Base-by-base conservation (phyloP, 2,329 filamentous ascomycete genomes). In the Colletotrichum siamense region DNA sequence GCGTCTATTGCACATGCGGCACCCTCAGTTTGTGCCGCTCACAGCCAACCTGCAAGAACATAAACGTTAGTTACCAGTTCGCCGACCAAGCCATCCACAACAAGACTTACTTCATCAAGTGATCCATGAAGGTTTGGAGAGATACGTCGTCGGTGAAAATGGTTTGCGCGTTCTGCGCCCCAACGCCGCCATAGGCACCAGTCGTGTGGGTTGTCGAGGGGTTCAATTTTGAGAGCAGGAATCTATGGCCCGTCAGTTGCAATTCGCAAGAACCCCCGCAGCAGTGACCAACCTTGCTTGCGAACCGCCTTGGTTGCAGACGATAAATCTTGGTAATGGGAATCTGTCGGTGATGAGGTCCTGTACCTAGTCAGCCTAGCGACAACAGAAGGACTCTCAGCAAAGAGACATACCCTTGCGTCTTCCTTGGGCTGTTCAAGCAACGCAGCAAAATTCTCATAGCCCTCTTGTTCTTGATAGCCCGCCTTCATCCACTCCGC, bases 141-240 rank as follows among this genome's bases (percentile, higher is more conserved):
- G 96, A 98, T 71, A 99, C 97, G 85, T 99, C 97, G 82, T 99
- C 97, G 1, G 97, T 99, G 87, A 99, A 99, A 81, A 99, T 99
- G 7, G 97, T 99, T 86, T 99, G 97, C 10, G 96, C 96, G 63
- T 94, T 96, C 82, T 96, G 95, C 4, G 91, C 91, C 34, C 94
- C 93, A 65, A 96, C 95, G 77, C 96, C 96, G 72, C 97, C 97
- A 82, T 98, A 99, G 15, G 95, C 94, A 69, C 95, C 95, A 1
- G 94, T 96, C 1, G 97, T 98, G 85, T 99, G 97, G 16, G 97
- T 99, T 6, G 97, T 99, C 2, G 95, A 98, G 1, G 97, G 97
- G 86, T 99, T 99, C 76, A 99, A 92, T 88, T 99, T 99, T 55
- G 96, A 98, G 61, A 99, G 89, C 73, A 99, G 87, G 91, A 99